These are phyloP conservation scores for Cyclocybe aegerita DNA, from an alignment of 768 basidiomycete genomes.

Conservation along the genomic window DNA sequence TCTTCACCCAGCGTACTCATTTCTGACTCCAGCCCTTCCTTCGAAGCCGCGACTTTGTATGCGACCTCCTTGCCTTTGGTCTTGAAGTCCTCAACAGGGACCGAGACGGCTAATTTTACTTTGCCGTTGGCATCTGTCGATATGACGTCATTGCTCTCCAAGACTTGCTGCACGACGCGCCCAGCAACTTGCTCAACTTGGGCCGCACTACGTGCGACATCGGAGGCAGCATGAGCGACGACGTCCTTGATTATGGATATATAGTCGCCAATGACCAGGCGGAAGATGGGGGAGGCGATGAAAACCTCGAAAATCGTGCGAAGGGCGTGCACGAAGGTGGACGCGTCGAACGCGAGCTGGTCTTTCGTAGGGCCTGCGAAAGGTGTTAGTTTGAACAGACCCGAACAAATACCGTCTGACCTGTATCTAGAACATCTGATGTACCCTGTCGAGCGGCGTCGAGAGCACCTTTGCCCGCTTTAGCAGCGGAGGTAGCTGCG, in stretches of 20 bases:
- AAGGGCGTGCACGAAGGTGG: slow-evolving; percentile 25
- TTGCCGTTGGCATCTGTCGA: slow-evolving; percentile 5
- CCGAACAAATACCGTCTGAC: slow-evolving; percentile 1
- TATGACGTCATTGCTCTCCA: slow-evolving; percentile 16
- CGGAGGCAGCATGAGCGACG: slow-evolving; percentile 29
- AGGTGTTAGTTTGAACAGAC: neutral
- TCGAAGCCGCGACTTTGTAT: slow-evolving; percentile 8
- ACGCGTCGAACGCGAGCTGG: slow-evolving; percentile 27
- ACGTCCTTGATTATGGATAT: slow-evolving; percentile 29
- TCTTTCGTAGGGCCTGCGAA: slow-evolving; percentile 18
- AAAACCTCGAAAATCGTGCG: slow-evolving; percentile 25
- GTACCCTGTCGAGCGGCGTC: slow-evolving; percentile 11
- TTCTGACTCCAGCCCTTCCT: slow-evolving; percentile 14
- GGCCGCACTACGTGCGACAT: slow-evolving; percentile 27
- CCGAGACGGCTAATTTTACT: slow-evolving; percentile 12
- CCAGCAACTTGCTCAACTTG: slow-evolving; percentile 31
- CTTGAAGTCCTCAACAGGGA: slow-evolving; percentile 19
- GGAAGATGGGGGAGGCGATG: slow-evolving; percentile 34
- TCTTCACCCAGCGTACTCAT: slow-evolving; percentile 19
- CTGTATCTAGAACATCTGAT: slow-evolving; percentile 10
- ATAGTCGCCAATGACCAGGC: slow-evolving; percentile 31
- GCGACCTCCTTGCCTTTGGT: slow-evolving; percentile 18
- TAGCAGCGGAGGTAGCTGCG: slow-evolving; percentile 14
- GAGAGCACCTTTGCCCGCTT: slow-evolving; percentile 13
- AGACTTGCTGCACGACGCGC: slow-evolving; percentile 25